Base-by-base conservation (phyloP, 2,329 filamentous ascomycete genomes). In the Cryphonectria carpinicola region DNA sequence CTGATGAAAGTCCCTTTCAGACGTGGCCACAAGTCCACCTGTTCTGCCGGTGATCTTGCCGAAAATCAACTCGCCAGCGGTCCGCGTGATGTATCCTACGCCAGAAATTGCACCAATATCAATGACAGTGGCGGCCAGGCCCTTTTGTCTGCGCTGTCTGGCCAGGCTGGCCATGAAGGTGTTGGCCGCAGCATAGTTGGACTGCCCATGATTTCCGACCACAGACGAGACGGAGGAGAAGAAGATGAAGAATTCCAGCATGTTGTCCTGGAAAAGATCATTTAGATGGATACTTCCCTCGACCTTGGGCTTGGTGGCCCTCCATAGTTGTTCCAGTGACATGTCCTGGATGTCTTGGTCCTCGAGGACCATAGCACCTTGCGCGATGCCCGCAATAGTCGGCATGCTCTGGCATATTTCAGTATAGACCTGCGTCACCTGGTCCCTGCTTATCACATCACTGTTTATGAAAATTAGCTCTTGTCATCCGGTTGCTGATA, bases 161-260 rank as follows among this genome's bases (percentile, higher is more conserved):
- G 72, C 80, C 0, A 86, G 73, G 1, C 71, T 70, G 1, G 73
- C 70, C 77, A 85, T 80, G 73, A 79, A 86, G 14, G 72, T 72
- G 71, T 85, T 85, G 1, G 81, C 82, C 0, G 82, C 81, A 0
- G 76, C 72, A 70, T 87, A 87, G 71, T 81, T 84, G 10, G 76
- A 70, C 74, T 87, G 84, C 4, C 75, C 76, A 11, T 43, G 19
- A 68, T 78, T 78, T 14, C 79, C 79, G 1, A 70, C 65, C 7
- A 79, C 66, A 37, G 43, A 65, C 8, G 73, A 67, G 2, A 76
- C n/a, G 1, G 79, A 81, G 0, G 77, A 78, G 65, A 81, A 77
- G 19, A 78, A 41, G 46, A 81, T 71, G 70, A 80, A 82, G 71
- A 82, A 82, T 66, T 82, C 81, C 1, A 82, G 76, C 0, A 68